Base-by-base conservation (phyloP, 805 yeast species). In the Scheffersomyces ergatensis region DNA sequence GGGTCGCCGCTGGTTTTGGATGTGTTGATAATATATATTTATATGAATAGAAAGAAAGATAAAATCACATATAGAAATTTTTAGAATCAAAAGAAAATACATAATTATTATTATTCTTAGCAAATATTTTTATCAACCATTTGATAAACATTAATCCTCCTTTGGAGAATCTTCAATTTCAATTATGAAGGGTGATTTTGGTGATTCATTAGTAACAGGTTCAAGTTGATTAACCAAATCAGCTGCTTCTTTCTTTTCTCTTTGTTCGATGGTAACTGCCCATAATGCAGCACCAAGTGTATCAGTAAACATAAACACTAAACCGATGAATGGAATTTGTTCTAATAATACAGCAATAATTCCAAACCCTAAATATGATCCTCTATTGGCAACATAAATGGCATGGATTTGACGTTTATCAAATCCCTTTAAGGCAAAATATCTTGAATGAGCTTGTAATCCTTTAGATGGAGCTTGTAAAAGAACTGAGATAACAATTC, bases 1-100 rank as follows among this genome's bases (percentile, higher is more conserved):
- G 99, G 30, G 97, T 93, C 25, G 98, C 98, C 17, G 99, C 99
- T 13, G 99, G 99, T 1, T 92, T 87, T 64, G 99, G 98, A 5
- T 89, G 97, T 62, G 87, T 93, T 31, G 99, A 93, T 62, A 85
- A 89, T 55, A 73, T 89, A 27, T 78, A 81, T 45, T 65, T 88
- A 32, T 71, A 74, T 40, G 34, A 30, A 21, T 44, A 26, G 29
- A 26, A 26, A 7, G n/a, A 11, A 26, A n/a, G n/a, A n/a, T n/a
- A n/a, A n/a, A n/a, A n/a, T n/a, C 33, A 24, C 13, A 24, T 24
- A 24, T 13, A 24, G 27, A 9, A 24, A 24, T 9, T 13, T 24
- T 27, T 5, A 8, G 6, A 27, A 27, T 13, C 6, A 14, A 13
- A 13, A 14, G 16, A 13, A 27, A 14, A n/a, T 12, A 14, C 7